Percentiles rank a stretch among this genome's conserved stretches.
These are phyloP conservation scores for Acephala macrosclerotiorum DNA, from an alignment of 2,329 filamentous ascomycete species.

Conservation along the genomic window DNA sequence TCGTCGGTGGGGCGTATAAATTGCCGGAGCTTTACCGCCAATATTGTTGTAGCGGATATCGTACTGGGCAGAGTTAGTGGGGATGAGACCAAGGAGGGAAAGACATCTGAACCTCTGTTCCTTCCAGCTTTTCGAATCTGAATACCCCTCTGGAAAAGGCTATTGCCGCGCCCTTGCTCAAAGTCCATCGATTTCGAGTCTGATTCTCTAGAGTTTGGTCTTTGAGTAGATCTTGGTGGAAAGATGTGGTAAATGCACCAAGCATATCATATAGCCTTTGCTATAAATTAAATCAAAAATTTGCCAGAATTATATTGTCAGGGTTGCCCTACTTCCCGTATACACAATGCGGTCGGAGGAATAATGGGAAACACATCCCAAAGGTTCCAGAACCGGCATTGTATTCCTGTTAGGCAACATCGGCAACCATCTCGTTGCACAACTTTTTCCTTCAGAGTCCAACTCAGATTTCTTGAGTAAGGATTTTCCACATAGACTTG, in stretches of 20 bases:
- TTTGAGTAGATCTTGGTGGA: conserved; percentile 17
- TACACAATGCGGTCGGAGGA: conserved; percentile 21
- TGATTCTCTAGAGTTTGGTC: conserved; percentile 15
- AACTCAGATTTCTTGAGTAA: conserved; percentile 14
- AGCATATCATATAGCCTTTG: conserved; percentile 22
- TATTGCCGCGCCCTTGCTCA: conserved; percentile 14
- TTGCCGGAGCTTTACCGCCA: conserved; percentile 16
- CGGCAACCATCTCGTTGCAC: conserved; percentile 15
- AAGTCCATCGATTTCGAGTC: conserved; percentile 20
- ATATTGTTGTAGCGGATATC: conserved; percentile 21
- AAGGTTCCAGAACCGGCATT: conserved; percentile 15
- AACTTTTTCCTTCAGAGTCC: conserved; percentile 11
- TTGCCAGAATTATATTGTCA: neutral
- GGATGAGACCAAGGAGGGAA: neutral
- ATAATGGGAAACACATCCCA: conserved; percentile 22
- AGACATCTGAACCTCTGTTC: conserved; percentile 8
- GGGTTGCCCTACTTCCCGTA: conserved; percentile 20
- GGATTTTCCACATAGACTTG: conserved; percentile 18
- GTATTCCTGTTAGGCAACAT: conserved; percentile 22
- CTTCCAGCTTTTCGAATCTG: conserved; percentile 19
- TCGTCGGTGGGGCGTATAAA: conserved; percentile 15
- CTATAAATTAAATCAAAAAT: conserved; percentile 17
- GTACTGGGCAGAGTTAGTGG: conserved; percentile 21
- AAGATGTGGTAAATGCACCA: conserved; percentile 20
- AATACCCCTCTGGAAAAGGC: conserved; percentile 21